Conservation (phyloP, 345 rosid species). For the Gossypium australe region DNA sequence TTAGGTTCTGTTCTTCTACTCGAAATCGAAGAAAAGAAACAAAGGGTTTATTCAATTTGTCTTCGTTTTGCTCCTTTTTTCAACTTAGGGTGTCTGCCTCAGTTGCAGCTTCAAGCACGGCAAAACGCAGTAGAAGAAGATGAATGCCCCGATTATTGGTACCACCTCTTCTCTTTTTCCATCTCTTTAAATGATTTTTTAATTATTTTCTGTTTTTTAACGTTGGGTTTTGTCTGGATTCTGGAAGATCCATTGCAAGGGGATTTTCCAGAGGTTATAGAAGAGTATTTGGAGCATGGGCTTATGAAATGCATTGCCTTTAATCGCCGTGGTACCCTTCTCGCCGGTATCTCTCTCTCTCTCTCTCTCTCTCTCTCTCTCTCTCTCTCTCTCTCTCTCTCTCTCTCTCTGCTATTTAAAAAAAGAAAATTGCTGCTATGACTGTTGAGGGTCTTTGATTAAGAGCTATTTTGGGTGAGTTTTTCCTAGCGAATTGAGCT, state of each 20-base stretch:
- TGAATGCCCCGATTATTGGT: slow-evolving; percentile 67
- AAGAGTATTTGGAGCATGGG: slow-evolving; percentile 95
- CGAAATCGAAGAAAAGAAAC: neutral
- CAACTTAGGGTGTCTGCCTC: neutral
- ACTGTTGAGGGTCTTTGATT: neutral
- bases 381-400: neutral
- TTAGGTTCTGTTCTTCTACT: neutral
- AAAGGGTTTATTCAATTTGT: neutral
- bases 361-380: neutral
- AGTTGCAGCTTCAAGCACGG: neutral
- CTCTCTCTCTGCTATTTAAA: neutral
- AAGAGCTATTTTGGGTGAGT: neutral
- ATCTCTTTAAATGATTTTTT: neutral
- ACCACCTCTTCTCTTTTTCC: slow-evolving; percentile 5
- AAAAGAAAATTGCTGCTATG: neutral
- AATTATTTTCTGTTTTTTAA: neutral
- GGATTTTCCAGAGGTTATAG: slow-evolving; percentile 96
- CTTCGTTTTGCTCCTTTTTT: neutral
- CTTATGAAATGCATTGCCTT: slow-evolving; percentile 91
- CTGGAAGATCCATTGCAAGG: slow-evolving; percentile 87
- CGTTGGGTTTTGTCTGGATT: neutral
- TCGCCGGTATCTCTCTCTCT: slow-evolving; percentile 44
- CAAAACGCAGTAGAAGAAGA: slow-evolving; percentile 8
- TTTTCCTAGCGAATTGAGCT: neutral
- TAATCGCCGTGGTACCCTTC: slow-evolving; percentile 96